Evolutionary conservation across 2,329 filamentous ascomycete genomes (phyloP), one percentile per base, ranked within the genome.

Genomic region (Alternaria angustiovoidea): DNA sequence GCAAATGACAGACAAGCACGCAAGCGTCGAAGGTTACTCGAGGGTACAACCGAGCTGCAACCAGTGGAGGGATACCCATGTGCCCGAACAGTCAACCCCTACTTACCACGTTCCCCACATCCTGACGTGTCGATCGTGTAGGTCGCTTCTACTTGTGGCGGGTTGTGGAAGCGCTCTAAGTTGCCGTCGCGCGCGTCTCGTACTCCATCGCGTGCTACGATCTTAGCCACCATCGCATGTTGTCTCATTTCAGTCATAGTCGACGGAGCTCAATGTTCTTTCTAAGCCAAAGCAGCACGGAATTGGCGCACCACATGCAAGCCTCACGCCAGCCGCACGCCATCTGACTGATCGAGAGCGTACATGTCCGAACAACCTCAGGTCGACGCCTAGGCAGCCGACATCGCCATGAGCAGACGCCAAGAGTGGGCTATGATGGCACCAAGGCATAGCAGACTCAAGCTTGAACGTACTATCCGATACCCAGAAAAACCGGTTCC

Each of bases 41-140:
- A 57, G 64, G 69, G 67, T 73, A 75, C 72, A 71, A 61, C 62
- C 58, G 56, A 57, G 43, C 49, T 59, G 51, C 51, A 52, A 51
- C 52, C 57, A 32, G 42, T 47, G 59, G 57, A 61, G 68, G 56
- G 60, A 62, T 47, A 65, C 60, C 67, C 70, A 64, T 68, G 67
- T 52, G 59, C 57, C 51, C 61, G 54, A 59, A 49, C 58, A 28
- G 51, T 24, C 26, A 53, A 62, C 59, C 62, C 66, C 63, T 65
- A 63, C 59, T 61, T 59, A 65, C 61, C 62, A 64, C 61, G 63
- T 75, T 73, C 71, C 67, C 72, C 72, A 75, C 70, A 73, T 70
- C 62, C 67, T 52, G 66, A 66, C 66, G 61, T 58, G 68, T 63
- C 69, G 72, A 72, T 75, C 70, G 59, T 64, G 66, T 62, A 63